Base-by-base conservation (phyloP, 768 basidiomycete species). In the Collybiopsis confluens region DNA sequence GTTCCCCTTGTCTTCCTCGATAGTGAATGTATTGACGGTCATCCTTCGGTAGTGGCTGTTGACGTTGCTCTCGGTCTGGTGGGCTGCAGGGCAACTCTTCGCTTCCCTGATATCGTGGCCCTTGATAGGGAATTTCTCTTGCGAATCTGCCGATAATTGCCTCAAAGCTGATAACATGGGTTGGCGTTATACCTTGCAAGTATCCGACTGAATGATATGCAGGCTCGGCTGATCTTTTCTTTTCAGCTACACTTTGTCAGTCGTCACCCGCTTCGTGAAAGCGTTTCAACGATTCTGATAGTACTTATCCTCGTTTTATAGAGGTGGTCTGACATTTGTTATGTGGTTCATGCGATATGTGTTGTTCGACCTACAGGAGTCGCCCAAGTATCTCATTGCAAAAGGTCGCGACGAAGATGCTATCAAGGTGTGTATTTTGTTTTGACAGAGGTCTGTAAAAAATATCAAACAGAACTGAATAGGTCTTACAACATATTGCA, bases 351-450 rank as follows among this genome's bases (percentile, higher is more conserved):
- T 73, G 51, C 81, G 83, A 28, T 82, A 76, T 67, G 64, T 80
- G 50, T 66, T 84, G 23, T 83, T 86, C 58, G 75, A 74, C 56
- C 69, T 85, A 48, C 77, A 81, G 59, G 83, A 85, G 61, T 80
- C 80, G 1, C 77, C 83, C 13, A 85, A 85, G 59, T 86, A 77
- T 65, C 73, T 84, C 18, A 67, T 83, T 18, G 75, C 74, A 4
- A 76, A 79, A 60, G 81, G 81, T 24, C 74, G 76, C 44, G 82
- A 86, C 58, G 70, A 71, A 44, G 81, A 84, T 41, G 82, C 81
- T 6, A 68, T 85, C 37, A 66, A 69, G 57, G 77, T 76, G 38
- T 20, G 65, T 44, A 45, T 5, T 35, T 36, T 45, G 13, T 30
- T 13, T 23, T 45, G 33, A 42, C 50, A 44, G 55, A 40, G 43